phyloP scores from a whole-genome alignment of 2,329 filamentous ascomycete genomes.

The Pseudopyrenochaeta lycopersici region DNA sequence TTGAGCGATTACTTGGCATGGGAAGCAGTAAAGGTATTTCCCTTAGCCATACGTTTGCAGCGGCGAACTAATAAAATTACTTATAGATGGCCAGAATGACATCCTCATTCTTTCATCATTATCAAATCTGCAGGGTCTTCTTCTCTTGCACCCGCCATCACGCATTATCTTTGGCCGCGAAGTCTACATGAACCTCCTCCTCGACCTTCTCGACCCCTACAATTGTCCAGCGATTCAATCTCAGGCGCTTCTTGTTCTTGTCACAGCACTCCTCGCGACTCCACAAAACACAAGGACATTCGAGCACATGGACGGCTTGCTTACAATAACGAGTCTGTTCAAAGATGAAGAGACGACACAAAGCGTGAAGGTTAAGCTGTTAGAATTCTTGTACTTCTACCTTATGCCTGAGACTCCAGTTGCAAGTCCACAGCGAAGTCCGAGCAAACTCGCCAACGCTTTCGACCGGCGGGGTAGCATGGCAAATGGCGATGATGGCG shows the following conservation, averaged over 20 bases:
- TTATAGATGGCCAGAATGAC: slow-evolving; percentile 79
- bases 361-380: slow-evolving; percentile 93
- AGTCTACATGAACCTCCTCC: slow-evolving; percentile 94
- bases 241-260: slow-evolving; percentile 86
- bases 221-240: slow-evolving; percentile 94
- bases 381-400: slow-evolving; percentile 98
- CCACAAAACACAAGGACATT: slow-evolving; percentile 92
- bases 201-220: slow-evolving; percentile 89
- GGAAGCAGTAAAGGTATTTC: slow-evolving; percentile 60
- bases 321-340: slow-evolving; percentile 92
- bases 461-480: slow-evolving; percentile 45
- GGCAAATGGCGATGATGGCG: slow-evolving; percentile 35
- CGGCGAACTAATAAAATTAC: slow-evolving; percentile 1
- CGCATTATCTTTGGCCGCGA: slow-evolving; percentile 87
- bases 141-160: slow-evolving; percentile 90
- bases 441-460: slow-evolving; percentile 43
- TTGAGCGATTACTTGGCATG: slow-evolving; percentile 86
- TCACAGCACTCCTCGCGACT: slow-evolving; percentile 85
- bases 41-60: background rate
- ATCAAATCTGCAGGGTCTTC: slow-evolving; percentile 85
- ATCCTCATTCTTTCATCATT: slow-evolving; percentile 87
- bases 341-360: slow-evolving; percentile 85
- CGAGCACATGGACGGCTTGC: slow-evolving; percentile 87
- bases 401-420: slow-evolving; percentile 86
- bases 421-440: slow-evolving; percentile 48